Percentiles rank a stretch among this genome's conserved stretches.
phyloP scores from a whole-genome alignment of 2,329 filamentous ascomycete species.

The Aspergillus ochraceoroseus region DNA sequence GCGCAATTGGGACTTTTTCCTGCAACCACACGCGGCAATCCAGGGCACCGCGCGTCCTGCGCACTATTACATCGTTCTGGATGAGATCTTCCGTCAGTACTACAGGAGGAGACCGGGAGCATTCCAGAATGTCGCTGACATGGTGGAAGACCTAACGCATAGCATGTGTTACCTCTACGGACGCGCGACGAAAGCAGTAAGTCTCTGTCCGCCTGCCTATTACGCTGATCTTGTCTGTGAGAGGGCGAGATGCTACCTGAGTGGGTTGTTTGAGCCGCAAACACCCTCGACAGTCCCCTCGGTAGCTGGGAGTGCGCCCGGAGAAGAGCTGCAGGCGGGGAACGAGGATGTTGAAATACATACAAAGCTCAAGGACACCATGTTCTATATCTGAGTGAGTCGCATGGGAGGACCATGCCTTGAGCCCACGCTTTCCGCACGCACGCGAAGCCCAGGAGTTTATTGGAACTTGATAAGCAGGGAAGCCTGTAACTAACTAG shows the following conservation, averaged over 20 bases:
- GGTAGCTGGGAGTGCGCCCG: too few relatives aligned
- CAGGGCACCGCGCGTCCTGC: slow-evolving; percentile 79
- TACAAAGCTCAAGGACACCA: too few relatives aligned
- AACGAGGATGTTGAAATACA: too few relatives aligned
- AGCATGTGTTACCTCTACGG: slow-evolving; percentile 79
- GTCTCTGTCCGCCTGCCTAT: slow-evolving; percentile 81
- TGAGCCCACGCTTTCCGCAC: too few relatives aligned
- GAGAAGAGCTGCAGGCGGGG: too few relatives aligned
- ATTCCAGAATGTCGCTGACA: slow-evolving; percentile 55
- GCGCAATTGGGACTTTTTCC: slow-evolving; percentile 76
- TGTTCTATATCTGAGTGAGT: too few relatives aligned
- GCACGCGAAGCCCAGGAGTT: too few relatives aligned
- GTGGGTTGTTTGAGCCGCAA: slow-evolving; percentile 54
- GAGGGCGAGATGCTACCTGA: slow-evolving; percentile 67
- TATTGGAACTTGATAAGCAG: too few relatives aligned
- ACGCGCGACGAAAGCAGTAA: slow-evolving; percentile 81
- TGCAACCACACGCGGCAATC: slow-evolving; percentile 73
- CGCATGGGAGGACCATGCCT: too few relatives aligned
- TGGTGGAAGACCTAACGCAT: slow-evolving; percentile 68
- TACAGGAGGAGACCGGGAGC: too few relatives aligned
- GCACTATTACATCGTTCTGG: slow-evolving; percentile 72
- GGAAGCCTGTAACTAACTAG: too few relatives aligned
- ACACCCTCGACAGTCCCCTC: too few relatives aligned
- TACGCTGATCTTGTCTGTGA: slow-evolving; percentile 85
- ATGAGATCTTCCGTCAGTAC: slow-evolving; percentile 64